Evolutionary conservation across 176 grass and related monocot genomes (phyloP), one percentile per base, ranked within the genome.

Genomic region (Juncus inflexus): DNA sequence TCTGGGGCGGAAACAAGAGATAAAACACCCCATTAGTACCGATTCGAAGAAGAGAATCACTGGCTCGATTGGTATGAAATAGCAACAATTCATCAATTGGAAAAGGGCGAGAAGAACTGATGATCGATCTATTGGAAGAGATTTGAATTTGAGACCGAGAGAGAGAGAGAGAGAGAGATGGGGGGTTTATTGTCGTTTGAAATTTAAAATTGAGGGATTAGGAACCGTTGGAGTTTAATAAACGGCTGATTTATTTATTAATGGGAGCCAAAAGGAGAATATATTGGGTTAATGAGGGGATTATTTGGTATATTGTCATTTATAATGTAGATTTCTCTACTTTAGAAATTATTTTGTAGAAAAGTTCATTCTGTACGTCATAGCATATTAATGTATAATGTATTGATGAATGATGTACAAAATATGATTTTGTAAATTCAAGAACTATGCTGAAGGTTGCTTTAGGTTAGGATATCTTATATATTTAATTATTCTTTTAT

Each of bases 21-120:
- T 76, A 73, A 90, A 86, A 62, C 76, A 90, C 40, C 83, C 80
- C 83, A 90, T 83, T 75, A 63, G 16, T 61, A 83, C 43, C 28
- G 42, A 66, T 68, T 83, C 66, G 52, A 90, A 78, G 16, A 64
- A 83, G 9, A 28, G 42, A 28, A 90, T 63, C 14, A 80, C 64
- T n/a, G 68, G 58, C 68, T 60, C 74, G 76, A 70, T 70, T 43
- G 75, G 11, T 3, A 61, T 62, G 7, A 60, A 68, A 52, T 19
- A 62, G 45, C 50, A 83, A 40, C n/a, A 15, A 38, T 12, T 74
- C 72, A 77, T 42, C 79, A 86, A 42, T 62, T 3, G 1, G n/a
- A 49, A 62, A 49, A n/a, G 13, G 42, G 14, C 62, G n/a, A 71
- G 64, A 56, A 50, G 55, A 42, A 64, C 4, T 19, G 40, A 68